phyloP scores from a whole-genome alignment of 768 basidiomycete species.

The Dictyophora rubrovolvata region DNA sequence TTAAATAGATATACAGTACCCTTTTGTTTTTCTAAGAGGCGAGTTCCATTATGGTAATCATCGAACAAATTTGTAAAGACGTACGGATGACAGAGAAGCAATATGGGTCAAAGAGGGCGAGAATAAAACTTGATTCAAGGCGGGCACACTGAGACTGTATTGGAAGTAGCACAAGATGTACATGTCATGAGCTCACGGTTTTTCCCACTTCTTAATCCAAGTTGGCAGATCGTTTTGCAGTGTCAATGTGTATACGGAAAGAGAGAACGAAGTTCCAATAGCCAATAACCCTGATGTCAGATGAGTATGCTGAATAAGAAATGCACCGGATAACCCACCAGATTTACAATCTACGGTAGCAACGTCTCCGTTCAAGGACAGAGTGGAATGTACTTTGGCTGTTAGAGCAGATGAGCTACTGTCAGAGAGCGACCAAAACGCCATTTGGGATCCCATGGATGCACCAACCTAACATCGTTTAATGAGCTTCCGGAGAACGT shows the following conservation, averaged over 20 bases:
- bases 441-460: conserved; percentile 55
- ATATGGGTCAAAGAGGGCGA: conserved; percentile 74
- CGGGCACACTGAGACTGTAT: conserved; percentile 30
- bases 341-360: conserved; percentile 65
- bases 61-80: conserved; percentile 12
- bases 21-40: conserved; percentile 38
- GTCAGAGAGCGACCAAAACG: conserved; percentile 71
- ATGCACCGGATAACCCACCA: conserved; percentile 33
- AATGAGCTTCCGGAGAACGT: neutral
- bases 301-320: conserved; percentile 19
- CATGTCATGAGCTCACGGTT: conserved; percentile 31
- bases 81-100: conserved; percentile 50
- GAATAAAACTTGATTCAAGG: conserved; percentile 47
- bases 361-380: conserved; percentile 51
- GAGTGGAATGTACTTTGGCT: conserved; percentile 72
- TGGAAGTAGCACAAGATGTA: conserved; percentile 8
- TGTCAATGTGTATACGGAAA: conserved; percentile 69
- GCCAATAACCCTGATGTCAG: conserved; percentile 55
- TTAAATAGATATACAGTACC: conserved; percentile 56
- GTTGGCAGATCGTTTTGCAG: conserved; percentile 75
- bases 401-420: conserved; percentile 30
- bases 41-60: neutral
- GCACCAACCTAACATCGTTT: conserved; percentile 51
- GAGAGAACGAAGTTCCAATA: conserved; percentile 46
- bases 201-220: conserved; percentile 74